Percentiles rank a stretch among this genome's conserved stretches.
Evolutionary conservation across 371 early-diverging fungal species (phyloP).

Genomic region (Blakeslea trispora): DNA sequence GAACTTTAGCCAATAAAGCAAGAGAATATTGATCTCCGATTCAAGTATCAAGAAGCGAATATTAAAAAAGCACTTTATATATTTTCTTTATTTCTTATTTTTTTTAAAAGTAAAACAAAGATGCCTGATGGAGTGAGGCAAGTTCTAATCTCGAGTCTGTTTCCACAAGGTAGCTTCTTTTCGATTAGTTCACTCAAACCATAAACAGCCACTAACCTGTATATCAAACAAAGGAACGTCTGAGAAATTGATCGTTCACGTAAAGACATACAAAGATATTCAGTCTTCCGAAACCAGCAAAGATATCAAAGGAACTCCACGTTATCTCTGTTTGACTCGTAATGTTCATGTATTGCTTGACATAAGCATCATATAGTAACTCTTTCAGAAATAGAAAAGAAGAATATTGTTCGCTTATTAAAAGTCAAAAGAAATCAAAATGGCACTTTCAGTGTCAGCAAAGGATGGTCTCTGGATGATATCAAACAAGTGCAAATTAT

Average conservation of each 20-base stretch:
- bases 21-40: too few relatives aligned
- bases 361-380: too few relatives aligned
- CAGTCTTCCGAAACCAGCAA: slow-evolving; percentile 35
- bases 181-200: too few relatives aligned
- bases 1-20: too few relatives aligned
- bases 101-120: slow-evolving; percentile 2
- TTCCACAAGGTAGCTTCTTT: slow-evolving; percentile 41
- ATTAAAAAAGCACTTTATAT: too few relatives aligned
- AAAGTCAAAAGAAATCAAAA: slow-evolving; percentile 60
- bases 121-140: slow-evolving; percentile 44
- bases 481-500: slow-evolving; percentile 55
- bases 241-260: slow-evolving; percentile 44
- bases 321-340: slow-evolving; percentile 53
- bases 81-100: background rate
- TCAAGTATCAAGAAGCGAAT: too few relatives aligned
- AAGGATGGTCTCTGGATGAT: slow-evolving; percentile 62
- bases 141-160: slow-evolving; percentile 44
- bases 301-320: slow-evolving; percentile 50
- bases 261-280: slow-evolving; percentile 54
- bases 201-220: too few relatives aligned
- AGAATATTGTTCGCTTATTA: slow-evolving; percentile 52
- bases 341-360: too few relatives aligned
- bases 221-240: slow-evolving; percentile 25
- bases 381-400: slow-evolving; percentile 44
- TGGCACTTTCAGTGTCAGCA: slow-evolving; percentile 58